Evolutionary conservation across 176 grass and related monocot species (phyloP).

Genomic region (Dactylis glomerata): DNA sequence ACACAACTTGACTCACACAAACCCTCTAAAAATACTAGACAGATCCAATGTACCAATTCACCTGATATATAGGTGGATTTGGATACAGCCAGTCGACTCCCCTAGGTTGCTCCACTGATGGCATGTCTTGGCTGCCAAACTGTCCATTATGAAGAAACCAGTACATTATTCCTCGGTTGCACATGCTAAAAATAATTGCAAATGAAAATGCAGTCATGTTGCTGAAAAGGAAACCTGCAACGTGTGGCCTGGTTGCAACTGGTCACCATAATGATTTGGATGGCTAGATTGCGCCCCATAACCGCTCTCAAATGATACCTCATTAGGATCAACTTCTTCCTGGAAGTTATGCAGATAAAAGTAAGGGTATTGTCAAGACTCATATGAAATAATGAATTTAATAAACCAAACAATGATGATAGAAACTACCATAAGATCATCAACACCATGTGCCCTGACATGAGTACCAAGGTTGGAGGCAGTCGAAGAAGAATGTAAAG

Average conservation of each 20-base stretch:
- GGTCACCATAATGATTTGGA: slow-evolving; percentile 50
- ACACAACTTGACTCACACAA: neutral
- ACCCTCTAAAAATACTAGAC: neutral
- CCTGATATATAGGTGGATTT: slow-evolving; percentile 53
- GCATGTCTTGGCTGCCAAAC: slow-evolving; percentile 57
- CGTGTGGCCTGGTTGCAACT: slow-evolving; percentile 41
- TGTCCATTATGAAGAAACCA: slow-evolving; percentile 41
- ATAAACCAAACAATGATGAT: slow-evolving; percentile 6
- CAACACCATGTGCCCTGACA: slow-evolving; percentile 50
- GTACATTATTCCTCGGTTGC: neutral
- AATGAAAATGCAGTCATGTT: slow-evolving; percentile 5
- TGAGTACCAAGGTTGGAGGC: slow-evolving; percentile 64
- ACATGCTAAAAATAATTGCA: neutral
- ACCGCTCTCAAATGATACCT: slow-evolving; percentile 63
- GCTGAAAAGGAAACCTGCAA: slow-evolving; percentile 55
- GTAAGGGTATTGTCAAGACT: neutral
- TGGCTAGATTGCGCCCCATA: slow-evolving; percentile 54
- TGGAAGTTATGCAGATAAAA: slow-evolving; percentile 27
- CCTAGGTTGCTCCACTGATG: slow-evolving; percentile 49
- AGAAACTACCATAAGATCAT: slow-evolving; percentile 63
- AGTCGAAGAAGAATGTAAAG: slow-evolving; percentile 61
- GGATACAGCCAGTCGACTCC: slow-evolving; percentile 55
- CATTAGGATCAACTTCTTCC: slow-evolving; percentile 78
- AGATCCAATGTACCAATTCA: slow-evolving; percentile 18
- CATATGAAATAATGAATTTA: neutral